A percentile compares a stretch with the other conserved stretches of the same genome.
Evolutionary conservation across 169 alveolate genomes (phyloP).

Genomic region (Plasmodium malariae): DNA sequence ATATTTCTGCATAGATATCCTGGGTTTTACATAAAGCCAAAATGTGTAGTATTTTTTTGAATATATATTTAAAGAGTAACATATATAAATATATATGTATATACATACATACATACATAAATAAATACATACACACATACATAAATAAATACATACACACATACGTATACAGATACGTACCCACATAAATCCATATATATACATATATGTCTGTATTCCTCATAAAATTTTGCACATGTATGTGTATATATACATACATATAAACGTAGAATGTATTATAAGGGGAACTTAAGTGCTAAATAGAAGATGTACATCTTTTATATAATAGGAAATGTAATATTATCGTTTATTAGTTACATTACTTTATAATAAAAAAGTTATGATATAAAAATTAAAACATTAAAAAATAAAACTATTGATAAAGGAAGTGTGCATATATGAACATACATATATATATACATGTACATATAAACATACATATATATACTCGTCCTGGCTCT

Average conservation of each 20-base stretch:
- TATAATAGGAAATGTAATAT: not conserved
- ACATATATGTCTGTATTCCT: not conserved
- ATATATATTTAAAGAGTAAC: not conserved
- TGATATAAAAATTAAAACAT: not conserved
- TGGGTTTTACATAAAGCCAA: conserved; percentile 34
- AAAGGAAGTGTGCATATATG: not conserved
- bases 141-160: not conserved
- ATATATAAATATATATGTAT: not conserved
- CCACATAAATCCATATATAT: too few species aligned
- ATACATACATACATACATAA: not conserved
- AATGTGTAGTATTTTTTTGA: conserved; percentile 5
- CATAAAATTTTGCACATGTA: not conserved
- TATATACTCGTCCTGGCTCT: not conserved
- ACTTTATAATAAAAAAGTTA: not conserved
- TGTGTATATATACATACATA: not conserved
- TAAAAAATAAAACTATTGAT: not conserved
- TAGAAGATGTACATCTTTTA: not conserved
- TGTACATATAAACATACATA: not conserved
- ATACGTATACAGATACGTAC: not conserved
- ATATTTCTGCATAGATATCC: conserved; percentile 9
- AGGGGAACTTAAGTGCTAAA: not conserved
- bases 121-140: not conserved
- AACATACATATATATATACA: not conserved
- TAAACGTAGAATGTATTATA: not conserved
- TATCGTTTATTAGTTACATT: conserved; percentile 2